phyloP scores from a whole-genome alignment of 441 rosid genomes.

The Isatis lusitanica region DNA sequence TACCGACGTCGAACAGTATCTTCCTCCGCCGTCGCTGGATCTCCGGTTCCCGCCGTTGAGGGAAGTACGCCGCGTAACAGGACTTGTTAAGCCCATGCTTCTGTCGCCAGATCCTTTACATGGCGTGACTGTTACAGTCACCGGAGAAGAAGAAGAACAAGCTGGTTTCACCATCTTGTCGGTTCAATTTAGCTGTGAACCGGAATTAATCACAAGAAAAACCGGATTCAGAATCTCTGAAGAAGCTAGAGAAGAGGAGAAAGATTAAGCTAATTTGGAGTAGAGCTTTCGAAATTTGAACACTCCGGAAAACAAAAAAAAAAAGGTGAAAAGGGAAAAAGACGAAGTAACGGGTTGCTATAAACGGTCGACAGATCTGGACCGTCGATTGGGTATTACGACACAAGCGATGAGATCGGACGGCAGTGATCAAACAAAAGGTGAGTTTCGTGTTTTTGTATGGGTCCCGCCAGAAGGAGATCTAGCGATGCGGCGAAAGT shows the following conservation, averaged over 20 bases:
- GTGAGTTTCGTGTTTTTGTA: constrained; percentile 24
- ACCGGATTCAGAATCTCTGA: not conserved
- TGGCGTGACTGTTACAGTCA: constrained; percentile 67
- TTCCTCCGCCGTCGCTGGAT: constrained; percentile 53
- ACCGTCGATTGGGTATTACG: constrained; percentile 31
- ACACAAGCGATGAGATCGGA: constrained; percentile 30
- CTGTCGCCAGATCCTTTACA: constrained; percentile 67
- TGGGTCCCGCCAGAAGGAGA: too few species aligned
- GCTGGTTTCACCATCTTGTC: constrained; percentile 54
- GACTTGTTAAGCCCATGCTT: constrained; percentile 72
- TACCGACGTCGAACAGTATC: constrained; percentile 57
- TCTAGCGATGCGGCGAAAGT: too few species aligned
- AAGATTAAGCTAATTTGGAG: constrained; percentile 25
- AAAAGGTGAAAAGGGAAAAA: constrained; percentile 14
- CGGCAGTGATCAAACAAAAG: constrained; percentile 42
- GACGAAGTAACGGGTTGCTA: constrained; percentile 24
- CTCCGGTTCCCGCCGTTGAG: constrained; percentile 41
- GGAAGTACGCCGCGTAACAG: constrained; percentile 42
- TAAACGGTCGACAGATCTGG: constrained; percentile 55
- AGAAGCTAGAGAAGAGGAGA: constrained; percentile 15
- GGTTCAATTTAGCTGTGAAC: not conserved
- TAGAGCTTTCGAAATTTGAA: constrained; percentile 14
- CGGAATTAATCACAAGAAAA: not conserved
- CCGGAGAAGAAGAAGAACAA: constrained; percentile 57
- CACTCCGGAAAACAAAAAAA: not conserved